Percentiles rank a stretch among this genome's conserved stretches.
Conservation (phyloP, 805 yeast species). For the Kregervanrija fluxuum region DNA sequence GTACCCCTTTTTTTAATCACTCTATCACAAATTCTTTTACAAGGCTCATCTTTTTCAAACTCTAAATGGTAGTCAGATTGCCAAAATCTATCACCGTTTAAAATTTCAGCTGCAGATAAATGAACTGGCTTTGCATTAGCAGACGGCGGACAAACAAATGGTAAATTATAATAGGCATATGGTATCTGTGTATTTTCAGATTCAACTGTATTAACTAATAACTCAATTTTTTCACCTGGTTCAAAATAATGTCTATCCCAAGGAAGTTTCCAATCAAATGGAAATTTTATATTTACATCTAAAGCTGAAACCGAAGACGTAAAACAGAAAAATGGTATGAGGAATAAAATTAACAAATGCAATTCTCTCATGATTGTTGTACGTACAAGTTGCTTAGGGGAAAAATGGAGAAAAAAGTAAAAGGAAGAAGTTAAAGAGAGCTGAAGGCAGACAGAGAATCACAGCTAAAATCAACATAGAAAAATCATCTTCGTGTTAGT, state of each 20-base stretch:
- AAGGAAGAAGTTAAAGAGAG: no score
- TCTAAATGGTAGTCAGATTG: conserved; percentile 59
- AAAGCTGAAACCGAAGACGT: not conserved
- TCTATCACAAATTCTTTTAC: conserved; percentile 63
- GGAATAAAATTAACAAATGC: not conserved
- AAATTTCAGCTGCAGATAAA: conserved; percentile 66
- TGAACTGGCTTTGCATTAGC: conserved; percentile 49
- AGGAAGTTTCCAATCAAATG: conserved; percentile 14
- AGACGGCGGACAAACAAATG: conserved; percentile 72
- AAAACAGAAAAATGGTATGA: not conserved
- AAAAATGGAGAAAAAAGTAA: no score
- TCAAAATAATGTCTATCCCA: conserved; percentile 34
- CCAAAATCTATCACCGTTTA: conserved; percentile 77
- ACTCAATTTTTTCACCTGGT: conserved; percentile 55
- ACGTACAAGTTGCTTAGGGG: no score
- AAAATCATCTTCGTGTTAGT: no score
- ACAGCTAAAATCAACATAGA: no score
- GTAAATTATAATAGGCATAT: conserved; percentile 66
- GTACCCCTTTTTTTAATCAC: conserved; percentile 45
- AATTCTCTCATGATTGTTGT: not conserved
- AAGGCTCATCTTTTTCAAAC: conserved; percentile 60
- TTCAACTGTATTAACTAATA: conserved; percentile 70
- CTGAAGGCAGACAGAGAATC: no score
- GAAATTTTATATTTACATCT: conserved; percentile 2
- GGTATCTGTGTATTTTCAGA: conserved; percentile 75